A percentile compares a stretch with the other conserved stretches of the same genome.
Evolutionary conservation across 2,329 filamentous ascomycete species (phyloP).

Genomic region (Purpureocillium lavendulum): DNA sequence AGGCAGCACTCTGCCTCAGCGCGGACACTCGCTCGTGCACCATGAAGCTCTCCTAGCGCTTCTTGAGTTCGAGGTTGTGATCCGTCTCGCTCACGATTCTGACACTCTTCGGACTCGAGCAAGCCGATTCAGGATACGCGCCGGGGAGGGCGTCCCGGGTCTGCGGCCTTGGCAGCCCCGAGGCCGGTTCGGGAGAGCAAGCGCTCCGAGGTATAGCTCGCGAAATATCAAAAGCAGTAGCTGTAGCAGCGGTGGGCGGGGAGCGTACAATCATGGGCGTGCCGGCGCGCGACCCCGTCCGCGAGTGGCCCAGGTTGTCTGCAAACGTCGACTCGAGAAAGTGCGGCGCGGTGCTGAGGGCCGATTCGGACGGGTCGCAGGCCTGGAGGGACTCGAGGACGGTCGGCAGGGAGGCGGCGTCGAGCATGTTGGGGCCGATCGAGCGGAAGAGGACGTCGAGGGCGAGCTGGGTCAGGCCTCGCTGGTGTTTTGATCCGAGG

Average conservation of each 20-base stretch:
- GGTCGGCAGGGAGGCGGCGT: conserved; percentile 46
- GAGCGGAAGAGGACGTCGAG: conserved; percentile 86
- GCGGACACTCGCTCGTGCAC: conserved; percentile 5
- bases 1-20: neutral
- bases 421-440: conserved; percentile 63
- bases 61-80: conserved; percentile 13
- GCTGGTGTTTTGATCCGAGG: conserved; percentile 75
- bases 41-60: conserved; percentile 20
- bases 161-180: conserved; percentile 12
- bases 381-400: conserved; percentile 67
- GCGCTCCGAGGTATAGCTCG: too few species aligned
- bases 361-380: conserved; percentile 74
- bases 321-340: conserved; percentile 76
- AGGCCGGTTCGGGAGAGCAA: conserved; percentile 1
- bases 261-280: conserved; percentile 61
- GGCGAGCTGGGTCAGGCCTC: conserved; percentile 84
- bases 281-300: conserved; percentile 54
- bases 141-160: conserved; percentile 10
- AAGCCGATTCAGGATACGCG: conserved; percentile 20
- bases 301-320: conserved; percentile 49
- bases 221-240: neutral
- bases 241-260: conserved; percentile 23
- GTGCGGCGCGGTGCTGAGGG: conserved; percentile 61
- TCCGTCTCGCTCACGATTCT: conserved; percentile 30
- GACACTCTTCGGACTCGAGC: conserved; percentile 32